Evolutionary conservation across 2,329 filamentous ascomycete genomes (phyloP).

Genomic region (Aureobasidium sp.): DNA sequence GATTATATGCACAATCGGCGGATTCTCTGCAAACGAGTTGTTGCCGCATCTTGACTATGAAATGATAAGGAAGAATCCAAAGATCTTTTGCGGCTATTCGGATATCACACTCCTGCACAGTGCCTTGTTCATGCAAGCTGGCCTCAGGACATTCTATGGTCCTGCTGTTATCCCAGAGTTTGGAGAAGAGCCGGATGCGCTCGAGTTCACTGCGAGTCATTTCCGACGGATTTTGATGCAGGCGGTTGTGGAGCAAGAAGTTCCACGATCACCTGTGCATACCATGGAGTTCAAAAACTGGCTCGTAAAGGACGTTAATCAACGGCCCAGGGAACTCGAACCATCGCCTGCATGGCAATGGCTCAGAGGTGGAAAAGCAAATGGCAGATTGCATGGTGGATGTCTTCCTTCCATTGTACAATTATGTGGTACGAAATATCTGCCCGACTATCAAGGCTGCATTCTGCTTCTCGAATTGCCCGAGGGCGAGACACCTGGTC

Average conservation of each 20-base stretch:
- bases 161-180: slow-evolving; percentile 25
- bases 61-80: slow-evolving; percentile 26
- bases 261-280: background rate
- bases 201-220: slow-evolving; percentile 20
- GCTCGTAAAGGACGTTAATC: background rate
- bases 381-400: slow-evolving; percentile 13
- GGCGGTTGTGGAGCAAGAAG: background rate
- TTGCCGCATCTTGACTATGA: slow-evolving; percentile 26
- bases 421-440: slow-evolving; percentile 6
- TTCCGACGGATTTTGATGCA: slow-evolving; percentile 18
- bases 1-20: slow-evolving; percentile 28
- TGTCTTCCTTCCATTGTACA: slow-evolving; percentile 17
- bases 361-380: slow-evolving; percentile 16
- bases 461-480: slow-evolving; percentile 16
- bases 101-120: slow-evolving; percentile 28
- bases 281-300: slow-evolving; percentile 14
- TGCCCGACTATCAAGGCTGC: slow-evolving; percentile 1
- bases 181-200: slow-evolving; percentile 21
- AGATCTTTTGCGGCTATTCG: slow-evolving; percentile 30
- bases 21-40: slow-evolving; percentile 24
- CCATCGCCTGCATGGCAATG: slow-evolving; percentile 17
- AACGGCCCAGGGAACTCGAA: background rate
- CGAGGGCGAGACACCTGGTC: slow-evolving; percentile 5
- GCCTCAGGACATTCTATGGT: slow-evolving; percentile 28
- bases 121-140: slow-evolving; percentile 21